Percentiles rank a stretch among this genome's conserved stretches.
These are phyloP conservation scores for Yamadazyma membranifaciens DNA, from an alignment of 1,139 yeast species.

Conservation along the genomic window DNA sequence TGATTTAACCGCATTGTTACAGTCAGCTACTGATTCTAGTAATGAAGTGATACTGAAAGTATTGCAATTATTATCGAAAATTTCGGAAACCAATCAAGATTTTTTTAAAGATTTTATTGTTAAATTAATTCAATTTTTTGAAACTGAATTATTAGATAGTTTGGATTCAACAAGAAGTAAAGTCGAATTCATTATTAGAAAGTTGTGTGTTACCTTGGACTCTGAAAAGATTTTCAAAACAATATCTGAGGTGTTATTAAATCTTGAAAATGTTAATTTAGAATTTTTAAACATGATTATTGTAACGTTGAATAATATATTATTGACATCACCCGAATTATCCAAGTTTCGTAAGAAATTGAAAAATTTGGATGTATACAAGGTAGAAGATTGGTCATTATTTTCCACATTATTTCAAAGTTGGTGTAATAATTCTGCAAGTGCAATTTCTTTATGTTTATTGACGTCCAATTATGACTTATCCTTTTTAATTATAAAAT, in stretches of 20 bases:
- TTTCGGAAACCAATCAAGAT: slow-evolving; percentile 77
- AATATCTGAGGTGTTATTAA: slow-evolving; percentile 67
- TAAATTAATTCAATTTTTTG: slow-evolving; percentile 68
- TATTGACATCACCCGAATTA: slow-evolving; percentile 87
- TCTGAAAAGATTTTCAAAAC: slow-evolving; percentile 84
- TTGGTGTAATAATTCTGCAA: slow-evolving; percentile 93
- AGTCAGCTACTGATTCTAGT: slow-evolving; percentile 82
- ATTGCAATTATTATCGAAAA: slow-evolving; percentile 71
- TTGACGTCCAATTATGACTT: slow-evolving; percentile 88
- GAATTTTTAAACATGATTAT: slow-evolving; percentile 80
- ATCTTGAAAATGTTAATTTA: slow-evolving; percentile 56
- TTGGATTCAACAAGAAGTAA: slow-evolving; percentile 49
- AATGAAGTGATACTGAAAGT: slow-evolving; percentile 81
- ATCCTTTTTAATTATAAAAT: slow-evolving; percentile 77
- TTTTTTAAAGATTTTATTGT: slow-evolving; percentile 77
- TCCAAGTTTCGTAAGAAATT: slow-evolving; percentile 66
- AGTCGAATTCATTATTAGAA: slow-evolving; percentile 83
- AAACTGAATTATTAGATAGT: slow-evolving; percentile 35
- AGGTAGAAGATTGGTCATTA: slow-evolving; percentile 63
- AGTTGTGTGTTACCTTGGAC: slow-evolving; percentile 75
- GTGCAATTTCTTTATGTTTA: slow-evolving; percentile 81
- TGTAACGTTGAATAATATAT: slow-evolving; percentile 81
- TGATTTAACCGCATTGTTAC: slow-evolving; percentile 74
- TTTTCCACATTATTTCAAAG: slow-evolving; percentile 80
- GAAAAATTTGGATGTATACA: slow-evolving; percentile 44